Base-by-base conservation (phyloP, 352 stramenopile species). In the Phytophthora fragariae region DNA sequence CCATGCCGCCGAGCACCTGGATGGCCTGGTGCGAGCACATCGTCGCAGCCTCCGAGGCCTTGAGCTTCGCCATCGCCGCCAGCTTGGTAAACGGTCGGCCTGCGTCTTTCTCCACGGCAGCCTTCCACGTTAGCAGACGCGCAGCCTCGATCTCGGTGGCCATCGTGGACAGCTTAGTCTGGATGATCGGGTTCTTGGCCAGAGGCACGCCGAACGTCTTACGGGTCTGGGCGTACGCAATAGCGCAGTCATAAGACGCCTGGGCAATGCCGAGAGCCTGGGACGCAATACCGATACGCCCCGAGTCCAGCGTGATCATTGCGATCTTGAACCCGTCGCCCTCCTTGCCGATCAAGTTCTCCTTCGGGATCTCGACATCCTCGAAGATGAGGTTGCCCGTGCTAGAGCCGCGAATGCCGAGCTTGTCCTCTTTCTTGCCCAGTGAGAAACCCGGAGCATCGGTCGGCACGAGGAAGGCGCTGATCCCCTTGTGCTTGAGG, bases 371-470 rank as follows among this genome's bases (percentile, higher is more conserved):
- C 35, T 92, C 83, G 56, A 89, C 92, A 74, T 98, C 89, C 57
- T 99, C 97, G 55, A 99, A 96, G 70, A 99, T 99, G 37, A 99
- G 82, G 73, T 99, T 99, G 27, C 92, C 88, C 3, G 97, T 99
- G n/a, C 94, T 98, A 24, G 95, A 99, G 21, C 87, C 97, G 12
- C 97, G 86, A 57, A 99, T 99, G n/a, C 97, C 97, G 17, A 99
- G 81, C 74, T 99, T 99, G 75, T 99, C 97, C 78, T 99, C 97
- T 73, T 99, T 99, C 77, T 98, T 98, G 64, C 97, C 97, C 21
- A 99, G 81, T 46, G 92, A 98, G 66, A 99, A 99, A 31, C 97
- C 97, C 7, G 93, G 86, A 27, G 86, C 82, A 75, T 97, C 83
- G 24, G 86, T 98, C 14, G 94, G 92, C 47, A 99, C 95, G 65